phyloP scores from a whole-genome alignment of 768 basidiomycete species.

The Epithele typhae region DNA sequence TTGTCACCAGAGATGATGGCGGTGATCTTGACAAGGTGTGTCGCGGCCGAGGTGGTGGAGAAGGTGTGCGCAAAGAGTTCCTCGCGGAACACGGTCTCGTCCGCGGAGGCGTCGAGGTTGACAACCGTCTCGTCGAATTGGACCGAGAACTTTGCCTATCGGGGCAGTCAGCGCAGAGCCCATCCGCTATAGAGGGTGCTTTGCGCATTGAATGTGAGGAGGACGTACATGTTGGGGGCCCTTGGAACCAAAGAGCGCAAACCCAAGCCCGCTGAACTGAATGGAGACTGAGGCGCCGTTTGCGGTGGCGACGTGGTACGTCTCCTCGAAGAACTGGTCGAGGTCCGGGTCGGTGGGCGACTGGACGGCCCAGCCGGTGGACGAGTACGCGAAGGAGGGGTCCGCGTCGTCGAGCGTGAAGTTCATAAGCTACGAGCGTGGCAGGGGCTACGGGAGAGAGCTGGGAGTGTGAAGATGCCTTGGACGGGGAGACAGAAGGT shows the following conservation, averaged over 20 bases:
- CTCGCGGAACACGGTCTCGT: slow-evolving; percentile 19
- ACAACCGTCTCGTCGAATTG: slow-evolving; percentile 22
- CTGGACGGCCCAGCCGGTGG: slow-evolving; percentile 23
- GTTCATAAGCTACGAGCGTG: slow-evolving; percentile 15
- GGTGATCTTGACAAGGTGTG: slow-evolving; percentile 21
- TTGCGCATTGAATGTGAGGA: neutral
- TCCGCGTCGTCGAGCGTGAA: slow-evolving; percentile 28
- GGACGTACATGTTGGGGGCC: slow-evolving; percentile 26
- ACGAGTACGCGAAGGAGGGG: slow-evolving; percentile 18
- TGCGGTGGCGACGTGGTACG: slow-evolving; percentile 23
- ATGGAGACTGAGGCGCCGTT: slow-evolving; percentile 22
- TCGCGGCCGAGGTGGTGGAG: neutral
- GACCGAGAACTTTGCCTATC: slow-evolving; percentile 20
- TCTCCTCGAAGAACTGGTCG: slow-evolving; percentile 20
- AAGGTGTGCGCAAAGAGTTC: slow-evolving; percentile 20
- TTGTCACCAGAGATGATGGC: slow-evolving; percentile 10
- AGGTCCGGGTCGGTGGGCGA: slow-evolving; percentile 15
- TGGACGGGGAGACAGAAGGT: too few species aligned
- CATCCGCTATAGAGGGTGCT: neutral
- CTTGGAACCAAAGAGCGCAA: slow-evolving; percentile 26
- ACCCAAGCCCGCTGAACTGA: slow-evolving; percentile 17
- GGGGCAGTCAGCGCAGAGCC: neutral
- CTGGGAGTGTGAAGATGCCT: too few species aligned
- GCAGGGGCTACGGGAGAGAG: neutral
- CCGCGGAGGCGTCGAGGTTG: slow-evolving; percentile 16